phyloP scores from a whole-genome alignment of 2,329 filamentous ascomycete species.

The Uncinocarpus reesii region DNA sequence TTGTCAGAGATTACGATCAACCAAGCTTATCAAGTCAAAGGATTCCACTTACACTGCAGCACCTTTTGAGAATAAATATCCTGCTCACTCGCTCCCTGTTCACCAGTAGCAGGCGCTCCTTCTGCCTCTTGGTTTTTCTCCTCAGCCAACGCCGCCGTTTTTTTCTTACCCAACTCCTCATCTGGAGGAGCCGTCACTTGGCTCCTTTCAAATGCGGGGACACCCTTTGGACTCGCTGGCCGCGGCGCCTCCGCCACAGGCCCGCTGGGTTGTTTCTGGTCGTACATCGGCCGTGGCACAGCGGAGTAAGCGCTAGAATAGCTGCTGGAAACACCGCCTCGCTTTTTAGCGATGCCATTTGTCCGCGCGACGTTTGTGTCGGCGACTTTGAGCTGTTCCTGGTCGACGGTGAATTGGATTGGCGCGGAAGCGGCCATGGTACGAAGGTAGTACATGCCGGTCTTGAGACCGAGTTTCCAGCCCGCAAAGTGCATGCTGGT shows the following conservation, averaged over 20 bases:
- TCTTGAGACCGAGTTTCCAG: constrained; percentile 99
- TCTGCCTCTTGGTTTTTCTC: constrained; percentile 23
- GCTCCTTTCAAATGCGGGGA: constrained; percentile 57
- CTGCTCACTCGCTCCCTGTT: constrained; percentile 54
- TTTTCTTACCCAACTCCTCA: constrained; percentile 54
- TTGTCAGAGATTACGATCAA: background rate
- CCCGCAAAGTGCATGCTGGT: constrained; percentile 99
- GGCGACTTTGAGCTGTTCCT: constrained; percentile 79
- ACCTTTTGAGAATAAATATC: constrained; percentile 95
- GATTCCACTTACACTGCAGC: constrained; percentile 63
- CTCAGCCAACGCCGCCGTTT: constrained; percentile 20
- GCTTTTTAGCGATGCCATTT: constrained; percentile 56
- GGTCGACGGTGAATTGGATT: constrained; percentile 98
- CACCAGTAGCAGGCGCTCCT: constrained; percentile 23
- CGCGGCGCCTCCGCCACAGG: constrained; percentile 49
- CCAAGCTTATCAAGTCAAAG: background rate
- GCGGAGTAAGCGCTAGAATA: constrained; percentile 50
- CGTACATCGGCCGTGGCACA: constrained; percentile 58
- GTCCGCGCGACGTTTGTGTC: constrained; percentile 66
- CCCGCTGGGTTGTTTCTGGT: constrained; percentile 22
- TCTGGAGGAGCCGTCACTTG: constrained; percentile 49
- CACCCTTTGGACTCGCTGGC: constrained; percentile 38
- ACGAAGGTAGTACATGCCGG: constrained; percentile 99
- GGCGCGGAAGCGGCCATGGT: constrained; percentile 94
- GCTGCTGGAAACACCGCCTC: constrained; percentile 48